Base-by-base conservation (phyloP, 2,329 filamentous ascomycete species). In the Monilinia laxa region DNA sequence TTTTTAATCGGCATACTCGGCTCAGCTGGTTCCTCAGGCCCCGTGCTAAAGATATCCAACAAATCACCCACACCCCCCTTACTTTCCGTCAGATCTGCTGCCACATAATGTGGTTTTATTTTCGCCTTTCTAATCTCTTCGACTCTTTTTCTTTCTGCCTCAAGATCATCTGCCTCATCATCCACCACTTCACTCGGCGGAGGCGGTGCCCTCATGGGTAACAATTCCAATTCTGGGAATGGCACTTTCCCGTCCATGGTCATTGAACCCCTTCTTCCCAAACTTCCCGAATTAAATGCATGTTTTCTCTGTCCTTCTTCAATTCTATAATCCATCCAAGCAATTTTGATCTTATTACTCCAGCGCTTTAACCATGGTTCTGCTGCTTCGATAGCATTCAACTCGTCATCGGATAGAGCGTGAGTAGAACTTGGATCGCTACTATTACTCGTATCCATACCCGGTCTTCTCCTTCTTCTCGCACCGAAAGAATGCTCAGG, bases 171-270 rank as follows among this genome's bases (percentile, higher is more conserved):
- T 9, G 40, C 53, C 60, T 68, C 49, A 40, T 68, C 45, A 25
- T 66, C 45, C 51, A 66, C 64, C 28, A 70, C 57, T n/a, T 65
- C 68, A 7, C 16, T 52, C 35, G 67, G 67, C 23, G 67, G 68
- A 2, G 68, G 59, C 0, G 70, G 67, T 55, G 52, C 52, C 20
- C 59, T 45, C 45, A 73, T 57, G 9, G 72, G 70, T 16, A 76
- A 53, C 9, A 75, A 67, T 49, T 76, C 75, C 35, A 75, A 62
- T 49, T 76, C 73, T 0, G 74, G 74, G 62, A 68, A 76, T 58
- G 74, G 71, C 3, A 76, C 54, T 40, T 70, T 62, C 9, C 70
- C 68, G 9, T 69, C 69, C 23, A 70, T 52, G 60, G 60, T 71
- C 62, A 73, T 62, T 52, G 74, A 76, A 3, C 73, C 68, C 67